A percentile compares a stretch with the other conserved stretches of the same genome.
These are phyloP conservation scores for Chlamydomonas sphaeroides DNA, from an alignment of 139 green algal genomes.

Conservation along the genomic window DNA sequence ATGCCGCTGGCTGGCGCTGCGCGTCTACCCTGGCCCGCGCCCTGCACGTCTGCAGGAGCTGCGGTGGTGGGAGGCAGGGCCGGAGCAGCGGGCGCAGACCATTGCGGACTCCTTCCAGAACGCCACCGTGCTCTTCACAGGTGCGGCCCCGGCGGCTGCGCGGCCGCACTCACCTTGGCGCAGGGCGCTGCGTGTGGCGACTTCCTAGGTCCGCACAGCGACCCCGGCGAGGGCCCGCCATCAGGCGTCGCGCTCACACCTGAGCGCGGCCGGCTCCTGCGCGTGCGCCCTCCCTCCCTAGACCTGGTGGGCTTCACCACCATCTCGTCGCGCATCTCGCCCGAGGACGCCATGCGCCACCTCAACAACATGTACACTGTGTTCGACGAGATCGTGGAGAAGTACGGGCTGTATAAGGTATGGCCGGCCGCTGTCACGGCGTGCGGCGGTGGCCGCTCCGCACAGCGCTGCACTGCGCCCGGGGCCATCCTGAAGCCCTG, in stretches of 20 bases:
- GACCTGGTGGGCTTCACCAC: conserved; percentile 50
- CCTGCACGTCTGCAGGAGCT: conserved; percentile 12
- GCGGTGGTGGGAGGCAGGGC: conserved; percentile 34
- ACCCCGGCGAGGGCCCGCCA: too few species aligned
- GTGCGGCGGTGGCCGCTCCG: not conserved
- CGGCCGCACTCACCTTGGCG: too few species aligned
- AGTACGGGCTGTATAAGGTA: conserved; percentile 41
- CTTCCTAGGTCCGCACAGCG: too few species aligned
- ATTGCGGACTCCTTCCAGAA: conserved; percentile 29
- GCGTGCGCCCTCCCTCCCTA: not conserved
- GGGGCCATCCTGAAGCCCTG: too few species aligned
- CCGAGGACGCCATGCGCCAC: conserved; percentile 39
- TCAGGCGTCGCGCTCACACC: too few species aligned
- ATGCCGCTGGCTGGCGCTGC: too few species aligned
- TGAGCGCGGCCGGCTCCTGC: too few species aligned
- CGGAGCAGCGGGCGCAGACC: conserved; percentile 23
- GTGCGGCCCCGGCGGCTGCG: too few species aligned
- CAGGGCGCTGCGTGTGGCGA: too few species aligned
- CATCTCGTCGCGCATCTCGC: conserved; percentile 11
- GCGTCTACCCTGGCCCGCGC: too few species aligned
- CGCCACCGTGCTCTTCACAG: conserved; percentile 39
- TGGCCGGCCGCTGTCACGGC: not conserved
- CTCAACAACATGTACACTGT: conserved; percentile 48
- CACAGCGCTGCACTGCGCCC: not conserved
- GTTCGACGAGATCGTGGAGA: conserved; percentile 43